Conservation (phyloP, 495 filamentous ascomycete species). For the Hypomontagnella submonticulosa region DNA sequence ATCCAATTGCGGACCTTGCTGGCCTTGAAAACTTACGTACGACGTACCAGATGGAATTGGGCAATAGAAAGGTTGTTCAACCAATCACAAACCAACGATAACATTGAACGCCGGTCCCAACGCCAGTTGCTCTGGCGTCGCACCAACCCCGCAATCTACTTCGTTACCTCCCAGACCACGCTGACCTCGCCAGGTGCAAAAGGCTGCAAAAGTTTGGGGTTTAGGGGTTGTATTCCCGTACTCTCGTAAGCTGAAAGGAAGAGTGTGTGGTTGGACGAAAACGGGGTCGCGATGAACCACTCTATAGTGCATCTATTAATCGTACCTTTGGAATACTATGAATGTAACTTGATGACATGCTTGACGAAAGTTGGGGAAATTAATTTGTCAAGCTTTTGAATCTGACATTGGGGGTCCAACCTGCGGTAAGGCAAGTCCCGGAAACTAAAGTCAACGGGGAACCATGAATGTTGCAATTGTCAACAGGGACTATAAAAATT, state of each 20-base stretch:
- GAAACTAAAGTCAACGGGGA: slow-evolving; percentile 9
- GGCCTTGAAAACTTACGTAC: slow-evolving; percentile 39
- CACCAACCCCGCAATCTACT: slow-evolving; percentile 44
- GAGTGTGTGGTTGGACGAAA: slow-evolving; percentile 27
- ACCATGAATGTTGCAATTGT: slow-evolving; percentile 27
- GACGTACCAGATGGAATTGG: slow-evolving; percentile 42
- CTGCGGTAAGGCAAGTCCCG: slow-evolving; percentile 9
- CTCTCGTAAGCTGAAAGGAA: slow-evolving; percentile 34
- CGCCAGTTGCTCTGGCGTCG: slow-evolving; percentile 27
- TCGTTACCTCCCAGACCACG: slow-evolving; percentile 1
- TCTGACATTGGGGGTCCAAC: slow-evolving; percentile 23
- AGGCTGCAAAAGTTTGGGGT: slow-evolving; percentile 39
- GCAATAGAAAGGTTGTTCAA: slow-evolving; percentile 29
- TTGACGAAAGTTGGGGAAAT: slow-evolving; percentile 20
- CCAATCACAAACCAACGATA: slow-evolving; percentile 39
- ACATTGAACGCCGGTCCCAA: slow-evolving; percentile 23
- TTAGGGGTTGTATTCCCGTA: neutral
- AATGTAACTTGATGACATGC: slow-evolving; percentile 36
- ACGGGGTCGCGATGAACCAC: slow-evolving; percentile 8
- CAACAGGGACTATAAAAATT: slow-evolving; percentile 14
- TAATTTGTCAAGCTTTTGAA: slow-evolving; percentile 35
- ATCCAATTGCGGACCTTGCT: slow-evolving; percentile 25
- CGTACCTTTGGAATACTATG: slow-evolving; percentile 8
- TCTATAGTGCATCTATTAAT: slow-evolving; percentile 16
- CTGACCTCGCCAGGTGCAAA: too few species aligned